Evolutionary conservation across 2,329 filamentous ascomycete species (phyloP).

Genomic region (Talaromyces atroroseus): DNA sequence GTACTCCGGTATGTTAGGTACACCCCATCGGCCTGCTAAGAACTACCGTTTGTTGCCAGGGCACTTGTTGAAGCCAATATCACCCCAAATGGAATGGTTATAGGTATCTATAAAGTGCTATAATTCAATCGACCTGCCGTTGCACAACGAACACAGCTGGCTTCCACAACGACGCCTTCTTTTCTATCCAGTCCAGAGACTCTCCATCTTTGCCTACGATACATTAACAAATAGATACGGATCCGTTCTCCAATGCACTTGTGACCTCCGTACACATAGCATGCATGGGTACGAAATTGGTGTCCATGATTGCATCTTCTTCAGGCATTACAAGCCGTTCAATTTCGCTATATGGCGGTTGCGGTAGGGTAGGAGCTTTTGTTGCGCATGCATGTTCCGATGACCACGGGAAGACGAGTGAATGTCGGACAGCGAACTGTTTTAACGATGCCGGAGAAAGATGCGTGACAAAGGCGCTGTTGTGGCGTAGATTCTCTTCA

Average conservation of each 20-base stretch:
- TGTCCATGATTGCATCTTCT: neutral
- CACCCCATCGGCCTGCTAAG: no score
- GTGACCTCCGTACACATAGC: conserved; percentile 2
- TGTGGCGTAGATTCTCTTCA: neutral
- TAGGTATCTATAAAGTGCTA: neutral
- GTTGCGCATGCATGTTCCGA: neutral
- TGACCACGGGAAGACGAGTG: neutral
- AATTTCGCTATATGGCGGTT: neutral
- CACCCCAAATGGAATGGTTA: neutral
- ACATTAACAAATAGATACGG: conserved; percentile 10
- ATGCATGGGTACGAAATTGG: neutral
- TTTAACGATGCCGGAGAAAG: conserved; percentile 4
- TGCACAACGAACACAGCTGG: conserved; percentile 1
- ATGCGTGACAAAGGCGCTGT: neutral
- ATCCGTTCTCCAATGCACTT: conserved; percentile 4
- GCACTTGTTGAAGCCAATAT: neutral
- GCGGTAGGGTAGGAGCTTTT: neutral
- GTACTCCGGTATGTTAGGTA: no score
- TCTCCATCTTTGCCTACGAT: neutral
- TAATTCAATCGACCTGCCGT: neutral
- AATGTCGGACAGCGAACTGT: neutral
- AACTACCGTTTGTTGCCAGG: no score
- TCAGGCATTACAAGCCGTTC: conserved; percentile 1
- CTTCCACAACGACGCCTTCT: conserved; percentile 9
- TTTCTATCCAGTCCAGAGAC: conserved; percentile 8